A percentile compares a stretch with the other conserved stretches of the same genome.
Conservation (phyloP, 768 basidiomycete species). For the Favolaschia claudopus region DNA sequence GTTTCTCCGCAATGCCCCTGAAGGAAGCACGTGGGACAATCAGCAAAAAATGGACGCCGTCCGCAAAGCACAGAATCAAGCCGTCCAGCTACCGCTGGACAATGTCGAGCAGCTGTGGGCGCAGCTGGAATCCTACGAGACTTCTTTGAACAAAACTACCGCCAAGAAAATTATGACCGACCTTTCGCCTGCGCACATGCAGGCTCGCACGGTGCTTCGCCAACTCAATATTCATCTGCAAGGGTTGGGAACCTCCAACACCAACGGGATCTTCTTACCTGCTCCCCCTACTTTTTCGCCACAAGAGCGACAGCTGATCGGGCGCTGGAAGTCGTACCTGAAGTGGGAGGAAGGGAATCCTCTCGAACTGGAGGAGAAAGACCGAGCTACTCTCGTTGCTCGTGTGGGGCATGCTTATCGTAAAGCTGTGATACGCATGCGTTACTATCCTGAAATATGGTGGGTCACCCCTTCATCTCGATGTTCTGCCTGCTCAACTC, state of each 20-base stretch:
- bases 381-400: slow-evolving; percentile 66
- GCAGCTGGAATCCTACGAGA: slow-evolving; percentile 93
- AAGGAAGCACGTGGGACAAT: slow-evolving; percentile 91
- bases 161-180: slow-evolving; percentile 97
- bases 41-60: slow-evolving; percentile 95
- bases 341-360: slow-evolving; percentile 98
- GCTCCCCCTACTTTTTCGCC: slow-evolving; percentile 75
- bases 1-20: slow-evolving; percentile 82
- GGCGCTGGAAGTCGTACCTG: slow-evolving; percentile 89
- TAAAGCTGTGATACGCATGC: slow-evolving; percentile 90
- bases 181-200: slow-evolving; percentile 93
- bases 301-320: slow-evolving; percentile 77
- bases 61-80: slow-evolving; percentile 91
- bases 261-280: slow-evolving; percentile 69
- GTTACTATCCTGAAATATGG: slow-evolving; percentile 97
- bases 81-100: slow-evolving; percentile 92
- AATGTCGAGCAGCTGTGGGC: slow-evolving; percentile 94
- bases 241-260: slow-evolving; percentile 58
- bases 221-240: slow-evolving; percentile 78
- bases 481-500: slow-evolving; percentile 9
- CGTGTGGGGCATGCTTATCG: slow-evolving; percentile 86
- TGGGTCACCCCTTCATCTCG: slow-evolving; percentile 38
- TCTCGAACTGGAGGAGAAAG: slow-evolving; percentile 88
- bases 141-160: slow-evolving; percentile 86
- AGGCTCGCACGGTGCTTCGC: slow-evolving; percentile 87